A percentile compares a stretch with the other conserved stretches of the same genome.
Evolutionary conservation across 2,329 filamentous ascomycete species (phyloP).

Genomic region (Pyrenochaeta sp.): DNA sequence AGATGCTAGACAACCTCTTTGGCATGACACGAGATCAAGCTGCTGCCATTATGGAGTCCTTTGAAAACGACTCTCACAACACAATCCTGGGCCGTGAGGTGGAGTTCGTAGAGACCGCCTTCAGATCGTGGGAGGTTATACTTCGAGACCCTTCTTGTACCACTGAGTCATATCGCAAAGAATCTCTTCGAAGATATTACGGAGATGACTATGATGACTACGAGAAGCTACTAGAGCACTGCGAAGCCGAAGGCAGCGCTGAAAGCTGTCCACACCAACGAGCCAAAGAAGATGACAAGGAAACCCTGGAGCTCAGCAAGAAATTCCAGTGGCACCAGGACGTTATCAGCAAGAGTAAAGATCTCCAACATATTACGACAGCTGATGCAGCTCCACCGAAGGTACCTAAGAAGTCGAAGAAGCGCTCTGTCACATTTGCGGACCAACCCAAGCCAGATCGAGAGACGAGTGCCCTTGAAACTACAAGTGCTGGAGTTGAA

Average conservation of each 20-base stretch:
- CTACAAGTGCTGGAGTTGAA: no score
- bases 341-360: neutral
- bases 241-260: neutral
- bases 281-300: neutral
- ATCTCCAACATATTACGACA: no score
- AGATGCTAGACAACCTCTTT: constrained; percentile 1
- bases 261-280: neutral
- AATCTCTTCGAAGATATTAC: no score
- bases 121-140: neutral
- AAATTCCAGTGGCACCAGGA: neutral
- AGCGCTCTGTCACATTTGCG: no score
- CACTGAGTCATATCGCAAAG: neutral
- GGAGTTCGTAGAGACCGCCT: neutral
- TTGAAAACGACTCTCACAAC: neutral
- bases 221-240: neutral
- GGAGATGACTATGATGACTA: neutral
- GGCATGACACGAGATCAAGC: neutral
- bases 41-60: neutral
- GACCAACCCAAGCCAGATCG: no score
- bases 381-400: no score
- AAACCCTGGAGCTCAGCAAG: neutral
- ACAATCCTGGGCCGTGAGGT: neutral
- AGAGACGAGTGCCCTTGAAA: no score
- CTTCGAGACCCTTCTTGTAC: neutral
- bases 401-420: no score